Evolutionary conservation across 768 basidiomycete species (phyloP).

Genomic region (Pulveroboletus sp.): DNA sequence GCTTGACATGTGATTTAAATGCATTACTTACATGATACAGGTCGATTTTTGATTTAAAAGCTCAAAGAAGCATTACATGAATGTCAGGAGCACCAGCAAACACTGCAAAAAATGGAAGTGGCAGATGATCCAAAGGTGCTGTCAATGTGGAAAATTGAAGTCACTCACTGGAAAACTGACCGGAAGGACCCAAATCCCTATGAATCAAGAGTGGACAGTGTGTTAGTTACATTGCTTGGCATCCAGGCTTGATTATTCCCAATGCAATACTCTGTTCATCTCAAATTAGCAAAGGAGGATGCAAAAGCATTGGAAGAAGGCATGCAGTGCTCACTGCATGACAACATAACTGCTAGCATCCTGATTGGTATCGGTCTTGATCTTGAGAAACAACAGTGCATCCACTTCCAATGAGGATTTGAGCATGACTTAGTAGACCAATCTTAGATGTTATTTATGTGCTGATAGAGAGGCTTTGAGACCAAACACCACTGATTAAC

Average conservation of each 20-base stretch:
- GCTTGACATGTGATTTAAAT: no score
- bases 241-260: no score
- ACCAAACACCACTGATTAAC: no score
- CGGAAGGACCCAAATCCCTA: neutral
- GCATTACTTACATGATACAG: neutral
- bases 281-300: neutral
- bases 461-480: no score
- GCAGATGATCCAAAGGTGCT: neutral
- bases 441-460: no score
- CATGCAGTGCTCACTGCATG: neutral
- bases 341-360: neutral
- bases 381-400: neutral
- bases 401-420: no score
- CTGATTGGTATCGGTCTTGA: neutral
- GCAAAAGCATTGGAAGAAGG: neutral
- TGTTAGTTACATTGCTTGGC: neutral
- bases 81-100: no score
- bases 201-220: neutral
- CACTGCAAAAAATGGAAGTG: no score
- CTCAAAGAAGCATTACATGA: neutral
- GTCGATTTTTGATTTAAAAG: neutral
- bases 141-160: neutral
- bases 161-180: neutral
- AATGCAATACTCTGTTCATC: neutral
- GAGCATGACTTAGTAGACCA: no score